phyloP scores from a whole-genome alignment of 129 eudicot species.

The Kitagawia praeruptora region DNA sequence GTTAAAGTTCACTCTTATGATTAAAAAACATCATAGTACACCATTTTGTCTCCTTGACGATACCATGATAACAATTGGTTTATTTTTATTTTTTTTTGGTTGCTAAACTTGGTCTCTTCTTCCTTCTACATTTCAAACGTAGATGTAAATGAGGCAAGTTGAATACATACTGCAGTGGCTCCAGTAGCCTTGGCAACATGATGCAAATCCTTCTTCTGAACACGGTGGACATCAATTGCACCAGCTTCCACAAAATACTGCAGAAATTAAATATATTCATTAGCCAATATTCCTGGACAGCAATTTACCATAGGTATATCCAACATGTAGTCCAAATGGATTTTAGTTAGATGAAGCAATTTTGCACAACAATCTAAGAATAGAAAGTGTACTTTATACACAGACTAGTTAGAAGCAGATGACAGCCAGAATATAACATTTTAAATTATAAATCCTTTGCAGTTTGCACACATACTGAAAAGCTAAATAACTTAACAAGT shows the following conservation, averaged over 20 bases:
- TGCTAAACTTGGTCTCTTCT: background rate
- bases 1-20: no score
- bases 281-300: background rate
- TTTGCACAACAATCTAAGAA: background rate
- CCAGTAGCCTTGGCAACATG: slow-evolving; percentile 99
- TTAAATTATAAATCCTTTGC: background rate
- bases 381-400: background rate
- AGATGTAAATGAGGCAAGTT: background rate
- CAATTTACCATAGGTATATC: background rate
- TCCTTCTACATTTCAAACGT: background rate
- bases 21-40: no score
- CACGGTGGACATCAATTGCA: slow-evolving; percentile 96
- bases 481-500: background rate
- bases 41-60: no score
- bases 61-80: no score
- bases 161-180: slow-evolving; percentile 67
- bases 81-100: no score
- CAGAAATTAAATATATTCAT: background rate
- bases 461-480: background rate
- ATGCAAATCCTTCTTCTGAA: slow-evolving; percentile 90
- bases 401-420: background rate
- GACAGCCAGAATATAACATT: background rate
- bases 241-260: slow-evolving; percentile 99
- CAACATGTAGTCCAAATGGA: background rate
- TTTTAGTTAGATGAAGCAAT: background rate